phyloP scores from a whole-genome alignment of 169 alveolate genomes.

The Eimeria maxima region DNA sequence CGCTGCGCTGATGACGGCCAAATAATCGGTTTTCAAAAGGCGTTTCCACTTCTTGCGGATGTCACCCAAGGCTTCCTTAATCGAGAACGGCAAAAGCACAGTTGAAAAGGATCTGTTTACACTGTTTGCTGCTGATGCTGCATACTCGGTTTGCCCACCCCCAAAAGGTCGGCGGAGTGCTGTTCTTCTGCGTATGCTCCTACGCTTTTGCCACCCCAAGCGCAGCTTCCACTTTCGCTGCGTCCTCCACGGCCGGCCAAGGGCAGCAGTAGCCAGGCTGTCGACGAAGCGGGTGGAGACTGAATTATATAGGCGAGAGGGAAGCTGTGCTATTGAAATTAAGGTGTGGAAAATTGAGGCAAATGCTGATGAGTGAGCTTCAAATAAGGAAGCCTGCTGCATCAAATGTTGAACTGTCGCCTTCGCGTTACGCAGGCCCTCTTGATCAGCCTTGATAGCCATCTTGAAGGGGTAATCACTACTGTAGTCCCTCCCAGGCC shows the following conservation, averaged over 20 bases:
- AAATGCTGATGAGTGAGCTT: conserved; percentile 44
- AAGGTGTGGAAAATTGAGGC: conserved; percentile 12
- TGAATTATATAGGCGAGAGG: conserved; percentile 1
- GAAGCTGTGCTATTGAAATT: conserved; percentile 61
- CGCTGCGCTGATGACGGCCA: conserved; percentile 52
- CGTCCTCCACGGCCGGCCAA: neutral
- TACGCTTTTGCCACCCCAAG: neutral
- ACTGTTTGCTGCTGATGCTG: neutral
- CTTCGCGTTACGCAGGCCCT: conserved; percentile 51
- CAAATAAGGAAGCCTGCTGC: conserved; percentile 33
- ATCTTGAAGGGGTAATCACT: neutral
- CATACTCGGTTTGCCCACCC: neutral
- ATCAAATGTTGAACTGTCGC: neutral
- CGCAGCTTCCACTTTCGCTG: neutral
- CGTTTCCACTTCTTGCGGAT: conserved; percentile 28
- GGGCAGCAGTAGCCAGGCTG: conserved; percentile 13
- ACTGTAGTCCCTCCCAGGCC: neutral
- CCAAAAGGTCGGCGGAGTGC: neutral
- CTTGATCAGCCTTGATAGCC: conserved; percentile 5
- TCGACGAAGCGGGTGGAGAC: conserved; percentile 47
- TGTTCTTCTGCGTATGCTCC: neutral
- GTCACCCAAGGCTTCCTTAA: neutral
- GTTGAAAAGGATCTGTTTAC: neutral
- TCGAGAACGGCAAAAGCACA: conserved; percentile 43
- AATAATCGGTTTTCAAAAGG: conserved; percentile 17